Evolutionary conservation across 495 filamentous ascomycete genomes (phyloP).

Genomic region (Cercophora newfieldiana): DNA sequence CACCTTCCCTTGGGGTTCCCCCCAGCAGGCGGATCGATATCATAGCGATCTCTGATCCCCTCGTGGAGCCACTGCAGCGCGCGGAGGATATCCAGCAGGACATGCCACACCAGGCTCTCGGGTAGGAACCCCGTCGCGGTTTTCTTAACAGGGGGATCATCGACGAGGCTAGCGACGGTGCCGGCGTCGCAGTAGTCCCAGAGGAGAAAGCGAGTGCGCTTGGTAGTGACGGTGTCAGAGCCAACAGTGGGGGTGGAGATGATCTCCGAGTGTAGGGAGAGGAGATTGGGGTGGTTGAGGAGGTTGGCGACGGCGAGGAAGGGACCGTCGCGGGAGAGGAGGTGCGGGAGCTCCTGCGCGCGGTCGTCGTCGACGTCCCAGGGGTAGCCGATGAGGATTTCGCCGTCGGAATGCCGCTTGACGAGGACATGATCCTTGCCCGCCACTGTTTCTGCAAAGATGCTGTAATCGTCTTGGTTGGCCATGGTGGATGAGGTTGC

Average conservation of each 20-base stretch:
- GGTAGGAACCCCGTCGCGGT: slow-evolving; percentile 32
- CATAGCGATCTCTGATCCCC: slow-evolving; percentile 30
- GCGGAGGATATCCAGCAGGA: slow-evolving; percentile 38
- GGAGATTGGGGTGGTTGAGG: slow-evolving; percentile 47
- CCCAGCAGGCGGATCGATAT: not conserved
- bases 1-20: not conserved
- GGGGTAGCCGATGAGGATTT: slow-evolving; percentile 21
- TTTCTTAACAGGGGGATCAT: slow-evolving; percentile 1
- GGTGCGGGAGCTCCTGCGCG: not conserved
- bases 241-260: slow-evolving; percentile 4
- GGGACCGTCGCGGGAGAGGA: slow-evolving; percentile 16
- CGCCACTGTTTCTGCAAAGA: not conserved
- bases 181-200: slow-evolving; percentile 47
- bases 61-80: slow-evolving; percentile 48
- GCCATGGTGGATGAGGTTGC: slow-evolving; percentile 1
- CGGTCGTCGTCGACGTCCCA: not conserved
- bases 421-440: slow-evolving; percentile 20
- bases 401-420: slow-evolving; percentile 28
- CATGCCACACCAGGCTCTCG: slow-evolving; percentile 48
- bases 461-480: not conserved
- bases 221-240: not conserved
- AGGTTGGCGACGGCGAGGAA: slow-evolving; percentile 22
- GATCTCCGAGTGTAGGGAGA: slow-evolving; percentile 34
- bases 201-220: slow-evolving; percentile 22
- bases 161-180: slow-evolving; percentile 35